Evolutionary conservation across 2,329 filamentous ascomycete species (phyloP), one percentile per base, ranked within the genome.

Genomic region (Stagonosporopsis rhizophila): DNA sequence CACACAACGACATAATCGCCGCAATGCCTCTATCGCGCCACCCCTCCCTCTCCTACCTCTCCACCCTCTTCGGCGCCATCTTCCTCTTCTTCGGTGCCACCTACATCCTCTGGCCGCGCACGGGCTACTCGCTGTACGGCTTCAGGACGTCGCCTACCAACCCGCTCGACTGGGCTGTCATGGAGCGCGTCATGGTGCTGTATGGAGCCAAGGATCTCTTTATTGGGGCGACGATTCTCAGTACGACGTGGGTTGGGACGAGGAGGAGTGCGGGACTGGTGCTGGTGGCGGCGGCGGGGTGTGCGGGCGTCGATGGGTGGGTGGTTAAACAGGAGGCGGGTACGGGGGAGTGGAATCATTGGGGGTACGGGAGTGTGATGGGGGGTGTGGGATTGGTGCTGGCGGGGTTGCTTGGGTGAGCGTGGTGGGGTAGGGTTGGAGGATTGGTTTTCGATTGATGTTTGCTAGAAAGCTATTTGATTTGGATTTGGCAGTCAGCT

Each of bases 131-230:
- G 1, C 74, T 77, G 56, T 80, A 78, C 65, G 73, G 75, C 37
- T 74, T 77, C 44, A 57, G 70, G 0, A 63, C 67, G 0, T 46
- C 65, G 3, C 59, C 69, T 4, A 58, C 68, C 4, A 61, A 59
- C 2, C 39, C 68, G 1, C 42, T 69, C 2, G 77, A 80, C 17
- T 68, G 70, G 44, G 66, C 73, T 8, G 56, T 82, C n/a, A 71
- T 82, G 52, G 70, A 82, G 55, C 74, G 69, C 46, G 59, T 84
- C 8, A 75, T 82, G 70, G 64, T 74, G 3, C 66, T 83, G 32
- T 84, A 82, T 64, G 81, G 81, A 1, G 76, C 73, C 4, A 75
- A 82, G 11, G 80, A 85, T 57, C 66, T 83, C 15, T 84, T 82
- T 70, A 80, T 83, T 71, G 81, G 79, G 0, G 25, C 74, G 1